Percentiles rank a stretch among this genome's conserved stretches.
Conservation (phyloP, 768 basidiomycete species). For the Chiua virens region DNA sequence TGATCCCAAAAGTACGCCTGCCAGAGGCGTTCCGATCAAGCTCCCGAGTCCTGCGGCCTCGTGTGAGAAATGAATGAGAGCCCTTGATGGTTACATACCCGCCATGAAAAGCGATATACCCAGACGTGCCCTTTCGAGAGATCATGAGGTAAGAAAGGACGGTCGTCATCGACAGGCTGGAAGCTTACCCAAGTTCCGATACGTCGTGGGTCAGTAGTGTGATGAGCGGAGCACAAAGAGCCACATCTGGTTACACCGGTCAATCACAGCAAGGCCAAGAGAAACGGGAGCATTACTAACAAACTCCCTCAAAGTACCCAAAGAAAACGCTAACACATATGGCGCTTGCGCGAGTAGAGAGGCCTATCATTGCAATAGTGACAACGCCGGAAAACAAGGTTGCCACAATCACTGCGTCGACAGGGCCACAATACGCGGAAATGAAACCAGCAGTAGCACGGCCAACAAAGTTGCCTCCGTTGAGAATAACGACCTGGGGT, state of each 20-base stretch:
- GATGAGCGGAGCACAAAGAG: slow-evolving; percentile 43
- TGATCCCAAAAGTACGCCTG: slow-evolving; percentile 53
- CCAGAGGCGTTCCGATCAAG: slow-evolving; percentile 49
- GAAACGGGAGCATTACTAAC: slow-evolving; percentile 25
- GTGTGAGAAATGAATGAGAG: not conserved
- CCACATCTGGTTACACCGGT: slow-evolving; percentile 33
- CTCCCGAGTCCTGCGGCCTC: slow-evolving; percentile 24
- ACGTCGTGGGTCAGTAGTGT: slow-evolving; percentile 41
- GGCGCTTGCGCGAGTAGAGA: slow-evolving; percentile 38
- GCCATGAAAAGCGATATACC: slow-evolving; percentile 50
- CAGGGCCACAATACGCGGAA: slow-evolving; percentile 41
- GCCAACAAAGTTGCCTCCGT: slow-evolving; percentile 37
- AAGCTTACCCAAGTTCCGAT: slow-evolving; percentile 47
- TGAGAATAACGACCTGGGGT: slow-evolving; percentile 38
- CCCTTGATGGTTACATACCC: slow-evolving; percentile 29
- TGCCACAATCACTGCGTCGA: slow-evolving; percentile 41
- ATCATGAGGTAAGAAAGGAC: not conserved
- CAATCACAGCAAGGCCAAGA: not conserved
- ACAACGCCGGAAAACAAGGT: slow-evolving; percentile 36
- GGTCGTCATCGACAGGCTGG: not conserved
- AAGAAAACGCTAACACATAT: slow-evolving; percentile 42
- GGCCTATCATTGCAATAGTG: slow-evolving; percentile 44
- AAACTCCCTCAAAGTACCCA: slow-evolving; percentile 50
- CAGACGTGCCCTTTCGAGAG: slow-evolving; percentile 33
- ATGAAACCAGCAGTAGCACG: slow-evolving; percentile 37